Evolutionary conservation across 352 stramenopile species (phyloP), one percentile per base, ranked within the genome.

Genomic region (Phytophthora quininea): DNA sequence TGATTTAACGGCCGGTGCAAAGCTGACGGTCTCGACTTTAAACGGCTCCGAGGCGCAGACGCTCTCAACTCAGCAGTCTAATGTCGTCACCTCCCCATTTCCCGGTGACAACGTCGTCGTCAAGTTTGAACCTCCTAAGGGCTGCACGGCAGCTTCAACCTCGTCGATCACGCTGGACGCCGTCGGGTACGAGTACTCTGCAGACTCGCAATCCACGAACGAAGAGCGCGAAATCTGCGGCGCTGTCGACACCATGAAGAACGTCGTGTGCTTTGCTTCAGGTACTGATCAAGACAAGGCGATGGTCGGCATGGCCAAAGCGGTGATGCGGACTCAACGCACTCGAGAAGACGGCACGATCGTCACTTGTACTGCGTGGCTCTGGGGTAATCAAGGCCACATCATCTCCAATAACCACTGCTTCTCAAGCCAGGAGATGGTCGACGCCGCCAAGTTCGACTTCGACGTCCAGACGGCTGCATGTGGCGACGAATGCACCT

Each of bases 361-460:
- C 27, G 67, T 71, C 27, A 75, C 67, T n/a, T 75, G 67, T 48
- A 75, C 67, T 2, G 67, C 67, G 12, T 93, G 77, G 84, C 80
- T 90, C 30, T 77, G 77, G 73, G 73, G 82, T 31, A 86, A 77
- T 51, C 69, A 88, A 58, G 79, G 82, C 45, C 82, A 91, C 58
- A 62, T 91, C 27, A 75, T 91, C 50, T 89, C 82, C 52, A 91
- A 91, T 74, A 83, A 87, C 55, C 81, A 88, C 68, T 75, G 67
- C 51, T 84, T 91, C 53, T 75, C 62, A 8, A 72, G 57, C 14
- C 63, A 75, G 43, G 57, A 68, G 33, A 84, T 84, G 76, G 76
- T 84, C 35, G 73, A 79, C 50, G 73, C 73, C 4, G 58, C 75
- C 27, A 71, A 68, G 35, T 80, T 69, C 54, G 82, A 91, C 67